phyloP scores from a whole-genome alignment of 352 stramenopile genomes.

The Phytophthora cryptogea region DNA sequence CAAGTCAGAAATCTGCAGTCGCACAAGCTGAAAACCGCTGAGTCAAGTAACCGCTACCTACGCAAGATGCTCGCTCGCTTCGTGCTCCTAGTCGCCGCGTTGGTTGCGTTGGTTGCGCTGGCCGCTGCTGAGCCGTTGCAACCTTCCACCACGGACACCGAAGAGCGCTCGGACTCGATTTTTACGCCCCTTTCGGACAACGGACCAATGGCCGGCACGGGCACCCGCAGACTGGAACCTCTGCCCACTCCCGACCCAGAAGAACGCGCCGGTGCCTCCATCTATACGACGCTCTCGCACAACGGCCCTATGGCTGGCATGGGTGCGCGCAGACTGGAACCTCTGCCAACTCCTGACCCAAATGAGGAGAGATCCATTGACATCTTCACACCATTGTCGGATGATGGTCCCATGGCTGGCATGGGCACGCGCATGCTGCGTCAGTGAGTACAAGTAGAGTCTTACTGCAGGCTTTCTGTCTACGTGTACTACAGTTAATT shows the following conservation, averaged over 20 bases:
- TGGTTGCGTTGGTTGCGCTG: slow-evolving; percentile 9
- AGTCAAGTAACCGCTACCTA: not conserved
- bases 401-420: slow-evolving; percentile 40
- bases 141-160: slow-evolving; percentile 28
- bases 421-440: slow-evolving; percentile 19
- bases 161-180: slow-evolving; percentile 37
- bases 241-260: not conserved
- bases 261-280: slow-evolving; percentile 15
- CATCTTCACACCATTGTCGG: slow-evolving; percentile 42
- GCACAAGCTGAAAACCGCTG: slow-evolving; percentile 9
- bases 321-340: not conserved
- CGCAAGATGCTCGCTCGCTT: slow-evolving; percentile 21
- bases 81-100: slow-evolving; percentile 2
- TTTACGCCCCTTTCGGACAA: slow-evolving; percentile 38
- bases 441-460: slow-evolving; percentile 11
- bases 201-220: slow-evolving; percentile 38
- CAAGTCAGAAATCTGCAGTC: slow-evolving; percentile 2
- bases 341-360: not conserved
- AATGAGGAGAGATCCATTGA: slow-evolving; percentile 29
- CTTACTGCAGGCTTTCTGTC: not conserved
- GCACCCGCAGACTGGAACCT: slow-evolving; percentile 10
- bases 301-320: slow-evolving; percentile 33
- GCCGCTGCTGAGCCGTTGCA: slow-evolving; percentile 13
- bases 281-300: slow-evolving; percentile 39
- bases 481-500: not conserved